Conservation (phyloP, 2,329 filamentous ascomycete genomes). For the Nigrospora oryzae region DNA sequence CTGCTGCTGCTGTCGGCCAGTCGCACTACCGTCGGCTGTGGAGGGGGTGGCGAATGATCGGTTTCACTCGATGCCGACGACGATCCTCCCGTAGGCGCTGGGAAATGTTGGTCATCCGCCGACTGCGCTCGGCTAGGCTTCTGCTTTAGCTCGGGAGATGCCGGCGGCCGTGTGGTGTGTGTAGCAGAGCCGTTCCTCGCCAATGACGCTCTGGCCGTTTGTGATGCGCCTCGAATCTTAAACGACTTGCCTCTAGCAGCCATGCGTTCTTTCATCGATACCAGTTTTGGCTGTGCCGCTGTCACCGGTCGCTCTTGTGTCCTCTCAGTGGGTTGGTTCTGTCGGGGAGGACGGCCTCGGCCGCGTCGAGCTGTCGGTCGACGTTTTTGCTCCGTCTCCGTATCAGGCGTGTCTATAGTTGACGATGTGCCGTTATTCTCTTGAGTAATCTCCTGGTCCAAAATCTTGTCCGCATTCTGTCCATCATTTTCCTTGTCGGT, state of each 20-base stretch:
- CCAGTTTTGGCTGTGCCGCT: conserved; percentile 18
- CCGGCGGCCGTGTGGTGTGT: background rate
- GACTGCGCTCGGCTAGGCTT: no score
- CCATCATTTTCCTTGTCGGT: conserved; percentile 10
- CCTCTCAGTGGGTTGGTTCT: conserved; percentile 4
- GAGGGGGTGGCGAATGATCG: background rate
- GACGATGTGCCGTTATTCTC: no score
- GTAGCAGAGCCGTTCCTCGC: conserved; percentile 12
- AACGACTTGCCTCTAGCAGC: conserved; percentile 44
- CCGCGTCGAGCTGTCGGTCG: no score
- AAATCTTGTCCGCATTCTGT: conserved; percentile 5
- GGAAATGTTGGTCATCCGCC: no score
- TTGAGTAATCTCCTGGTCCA: no score
- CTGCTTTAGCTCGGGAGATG: no score
- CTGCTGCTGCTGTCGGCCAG: conserved; percentile 13
- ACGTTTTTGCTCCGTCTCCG: no score
- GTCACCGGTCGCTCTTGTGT: conserved; percentile 3
- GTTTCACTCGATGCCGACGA: background rate
- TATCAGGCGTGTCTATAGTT: no score
- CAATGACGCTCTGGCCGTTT: conserved; percentile 8
- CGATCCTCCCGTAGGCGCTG: background rate
- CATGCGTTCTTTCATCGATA: conserved; percentile 52
- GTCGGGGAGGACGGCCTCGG: no score
- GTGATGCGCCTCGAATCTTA: conserved; percentile 31
- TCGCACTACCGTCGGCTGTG: conserved; percentile 23